phyloP scores from a whole-genome alignment of 768 basidiomycete species.

The Amanita molliuscula region DNA sequence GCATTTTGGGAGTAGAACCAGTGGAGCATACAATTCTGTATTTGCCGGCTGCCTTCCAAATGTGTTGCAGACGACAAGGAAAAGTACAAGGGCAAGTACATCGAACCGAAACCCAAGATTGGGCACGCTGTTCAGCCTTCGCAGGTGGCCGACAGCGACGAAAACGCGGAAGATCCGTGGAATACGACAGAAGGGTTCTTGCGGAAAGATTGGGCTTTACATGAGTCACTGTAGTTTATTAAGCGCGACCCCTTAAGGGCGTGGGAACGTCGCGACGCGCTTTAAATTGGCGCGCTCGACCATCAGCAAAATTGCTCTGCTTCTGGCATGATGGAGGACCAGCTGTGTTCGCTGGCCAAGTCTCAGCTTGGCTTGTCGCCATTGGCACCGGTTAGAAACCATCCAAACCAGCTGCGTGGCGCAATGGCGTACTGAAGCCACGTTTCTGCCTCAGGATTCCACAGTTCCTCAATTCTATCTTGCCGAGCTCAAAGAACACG shows the following conservation, averaged over 20 bases:
- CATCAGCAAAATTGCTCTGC: neutral
- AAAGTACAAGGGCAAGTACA: constrained; percentile 26
- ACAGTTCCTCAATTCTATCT: constrained; percentile 24
- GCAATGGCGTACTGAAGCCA: neutral
- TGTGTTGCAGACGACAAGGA: constrained; percentile 19
- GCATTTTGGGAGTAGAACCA: constrained; percentile 11
- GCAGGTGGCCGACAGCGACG: constrained; percentile 17
- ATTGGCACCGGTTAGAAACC: neutral
- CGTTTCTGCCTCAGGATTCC: neutral
- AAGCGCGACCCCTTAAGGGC: neutral
- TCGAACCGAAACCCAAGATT: constrained; percentile 18
- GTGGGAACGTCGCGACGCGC: neutral
- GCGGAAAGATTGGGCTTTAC: constrained; percentile 8
- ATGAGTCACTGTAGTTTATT: no score
- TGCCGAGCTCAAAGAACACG: constrained; percentile 23
- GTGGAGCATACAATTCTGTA: constrained; percentile 25
- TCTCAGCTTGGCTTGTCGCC: neutral
- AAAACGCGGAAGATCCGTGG: constrained; percentile 29
- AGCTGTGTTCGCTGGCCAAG: neutral
- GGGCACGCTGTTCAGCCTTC: constrained; percentile 18
- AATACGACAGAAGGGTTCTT: constrained; percentile 24
- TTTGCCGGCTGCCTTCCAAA: constrained; percentile 30
- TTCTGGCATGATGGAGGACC: neutral
- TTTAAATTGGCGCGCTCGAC: neutral
- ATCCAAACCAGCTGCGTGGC: neutral